These are phyloP conservation scores for Dothistroma septosporum DNA, from an alignment of 2,329 filamentous ascomycete genomes.

Conservation along the genomic window DNA sequence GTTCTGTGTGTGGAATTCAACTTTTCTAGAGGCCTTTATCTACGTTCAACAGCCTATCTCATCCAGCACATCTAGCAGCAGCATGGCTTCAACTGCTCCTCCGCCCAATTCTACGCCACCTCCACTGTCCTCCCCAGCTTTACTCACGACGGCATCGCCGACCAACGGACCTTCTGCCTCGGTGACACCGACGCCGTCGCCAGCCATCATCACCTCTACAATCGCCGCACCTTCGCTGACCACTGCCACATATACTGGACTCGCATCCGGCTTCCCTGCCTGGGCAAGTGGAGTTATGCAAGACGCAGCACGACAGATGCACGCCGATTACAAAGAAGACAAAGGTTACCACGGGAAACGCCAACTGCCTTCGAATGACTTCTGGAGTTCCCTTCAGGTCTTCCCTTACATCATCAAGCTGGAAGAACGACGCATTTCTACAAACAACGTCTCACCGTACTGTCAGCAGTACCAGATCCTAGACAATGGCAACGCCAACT, in stretches of 20 bases:
- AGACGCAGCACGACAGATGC: background rate
- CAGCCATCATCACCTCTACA: slow-evolving; percentile 14
- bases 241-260: slow-evolving; percentile 23
- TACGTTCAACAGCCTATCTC: slow-evolving; percentile 55
- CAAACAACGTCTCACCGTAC: slow-evolving; percentile 47
- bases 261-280: slow-evolving; percentile 6
- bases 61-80: slow-evolving; percentile 12
- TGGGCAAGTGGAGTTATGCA: slow-evolving; percentile 10
- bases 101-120: slow-evolving; percentile 11
- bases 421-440: slow-evolving; percentile 55
- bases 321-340: slow-evolving; percentile 4
- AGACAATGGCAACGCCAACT: slow-evolving; percentile 46
- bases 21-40: slow-evolving; percentile 63
- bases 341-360: slow-evolving; percentile 1
- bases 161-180: slow-evolving; percentile 4
- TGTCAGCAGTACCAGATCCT: slow-evolving; percentile 63
- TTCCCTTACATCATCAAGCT: slow-evolving; percentile 60
- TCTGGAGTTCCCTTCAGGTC: slow-evolving; percentile 7
- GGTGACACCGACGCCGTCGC: background rate
- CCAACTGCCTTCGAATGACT: background rate
- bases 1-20: slow-evolving; percentile 68
- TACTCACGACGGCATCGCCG: slow-evolving; percentile 4
- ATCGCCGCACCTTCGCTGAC: slow-evolving; percentile 17
- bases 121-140: slow-evolving; percentile 15
- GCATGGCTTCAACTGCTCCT: slow-evolving; percentile 6